Evolutionary conservation across 257 asterid species (phyloP).

Genomic region (Solanum sparsipilum): DNA sequence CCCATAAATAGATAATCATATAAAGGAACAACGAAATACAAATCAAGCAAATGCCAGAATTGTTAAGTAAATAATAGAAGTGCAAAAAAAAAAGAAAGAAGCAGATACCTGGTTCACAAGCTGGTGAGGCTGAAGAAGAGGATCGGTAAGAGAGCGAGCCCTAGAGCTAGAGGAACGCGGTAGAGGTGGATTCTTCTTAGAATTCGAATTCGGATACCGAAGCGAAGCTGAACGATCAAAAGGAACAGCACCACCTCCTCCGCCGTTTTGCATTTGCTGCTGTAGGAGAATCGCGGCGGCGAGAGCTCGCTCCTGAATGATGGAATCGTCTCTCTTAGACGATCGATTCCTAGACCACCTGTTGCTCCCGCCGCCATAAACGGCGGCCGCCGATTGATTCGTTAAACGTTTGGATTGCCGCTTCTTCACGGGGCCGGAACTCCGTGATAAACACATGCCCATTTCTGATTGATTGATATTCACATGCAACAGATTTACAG

Average conservation of each 20-base stretch:
- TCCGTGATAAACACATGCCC: constrained; percentile 82
- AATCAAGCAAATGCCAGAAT: background rate
- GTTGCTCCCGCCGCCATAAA: constrained; percentile 42
- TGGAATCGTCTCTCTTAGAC: constrained; percentile 52
- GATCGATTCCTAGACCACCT: constrained; percentile 72
- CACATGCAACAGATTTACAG: constrained; percentile 12
- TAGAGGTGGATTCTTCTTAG: constrained; percentile 51
- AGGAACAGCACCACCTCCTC: constrained; percentile 17
- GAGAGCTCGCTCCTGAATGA: constrained; percentile 69
- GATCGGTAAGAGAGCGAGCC: constrained; percentile 88
- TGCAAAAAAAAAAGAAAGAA: background rate
- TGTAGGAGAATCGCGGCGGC: constrained; percentile 91
- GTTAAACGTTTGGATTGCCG: constrained; percentile 42
- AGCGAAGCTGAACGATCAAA: constrained; percentile 86
- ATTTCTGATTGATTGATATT: constrained; percentile 16
- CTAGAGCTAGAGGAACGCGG: constrained; percentile 87
- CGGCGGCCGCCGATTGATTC: constrained; percentile 30
- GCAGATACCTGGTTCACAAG: constrained; percentile 63
- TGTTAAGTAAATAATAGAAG: background rate
- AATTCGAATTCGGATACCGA: constrained; percentile 48
- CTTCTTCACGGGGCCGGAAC: constrained; percentile 23
- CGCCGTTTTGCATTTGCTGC: constrained; percentile 72
- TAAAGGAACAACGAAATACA: background rate
- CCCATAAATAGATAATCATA: background rate
- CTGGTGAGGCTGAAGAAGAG: constrained; percentile 89